Conservation (phyloP, 2,329 filamentous ascomycete species). For the Xylariaceae sp. region DNA sequence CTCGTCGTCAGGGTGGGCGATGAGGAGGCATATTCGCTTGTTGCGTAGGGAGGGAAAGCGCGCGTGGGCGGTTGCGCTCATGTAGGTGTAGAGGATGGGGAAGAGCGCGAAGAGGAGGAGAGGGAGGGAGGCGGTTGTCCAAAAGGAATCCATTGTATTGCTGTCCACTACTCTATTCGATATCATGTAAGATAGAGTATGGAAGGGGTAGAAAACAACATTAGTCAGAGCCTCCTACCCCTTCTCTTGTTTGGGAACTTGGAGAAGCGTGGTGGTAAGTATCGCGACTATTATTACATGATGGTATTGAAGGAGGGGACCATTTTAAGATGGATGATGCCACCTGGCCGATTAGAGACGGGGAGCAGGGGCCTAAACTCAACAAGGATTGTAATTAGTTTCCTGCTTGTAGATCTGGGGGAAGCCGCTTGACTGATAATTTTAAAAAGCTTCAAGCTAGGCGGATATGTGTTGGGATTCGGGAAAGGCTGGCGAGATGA, state of each 20-base stretch:
- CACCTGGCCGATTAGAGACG: too few species aligned
- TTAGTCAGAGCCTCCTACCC: conserved; percentile 17
- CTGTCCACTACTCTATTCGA: not conserved
- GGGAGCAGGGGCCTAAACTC: too few species aligned
- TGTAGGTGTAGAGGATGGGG: conserved; percentile 52
- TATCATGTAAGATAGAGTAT: not conserved
- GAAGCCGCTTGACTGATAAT: too few species aligned
- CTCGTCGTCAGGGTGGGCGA: conserved; percentile 97
- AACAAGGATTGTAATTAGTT: too few species aligned
- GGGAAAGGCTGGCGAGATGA: too few species aligned
- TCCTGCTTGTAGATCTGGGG: too few species aligned
- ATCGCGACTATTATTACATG: too few species aligned
- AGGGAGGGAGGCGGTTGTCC: conserved; percentile 23
- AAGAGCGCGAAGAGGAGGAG: conserved; percentile 37
- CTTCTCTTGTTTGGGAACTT: conserved; percentile 7
- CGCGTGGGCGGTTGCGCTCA: conserved; percentile 41
- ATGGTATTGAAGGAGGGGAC: too few species aligned
- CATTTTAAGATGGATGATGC: conserved; percentile 20
- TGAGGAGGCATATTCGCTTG: conserved; percentile 87
- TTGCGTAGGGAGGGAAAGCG: conserved; percentile 66
- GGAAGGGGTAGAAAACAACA: conserved; percentile 22
- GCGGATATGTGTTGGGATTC: too few species aligned
- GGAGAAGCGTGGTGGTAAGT: conserved; percentile 2
- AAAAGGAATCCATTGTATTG: not conserved
- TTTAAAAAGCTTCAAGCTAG: too few species aligned